These are phyloP conservation scores for Daldinia caldariorum DNA, from an alignment of 495 filamentous ascomycete species.

Conservation along the genomic window DNA sequence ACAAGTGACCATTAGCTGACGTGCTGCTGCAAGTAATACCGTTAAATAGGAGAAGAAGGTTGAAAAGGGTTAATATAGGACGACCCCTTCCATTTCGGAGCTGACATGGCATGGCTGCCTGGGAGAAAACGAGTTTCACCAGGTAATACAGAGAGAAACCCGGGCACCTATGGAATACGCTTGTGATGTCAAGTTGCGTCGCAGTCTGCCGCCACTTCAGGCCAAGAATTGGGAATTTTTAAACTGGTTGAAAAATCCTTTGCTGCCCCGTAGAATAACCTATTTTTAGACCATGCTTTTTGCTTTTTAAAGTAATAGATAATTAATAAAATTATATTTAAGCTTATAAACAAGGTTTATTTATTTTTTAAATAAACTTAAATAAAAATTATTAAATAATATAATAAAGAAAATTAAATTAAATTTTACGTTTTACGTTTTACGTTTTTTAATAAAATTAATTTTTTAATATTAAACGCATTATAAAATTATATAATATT, in stretches of 20 bases:
- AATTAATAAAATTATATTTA: no score
- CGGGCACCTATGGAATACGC: not conserved
- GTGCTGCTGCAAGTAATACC: constrained; percentile 41
- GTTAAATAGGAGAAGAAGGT: constrained; percentile 9
- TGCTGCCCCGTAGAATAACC: constrained; percentile 4
- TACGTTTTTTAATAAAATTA: no score
- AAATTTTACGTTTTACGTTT: no score
- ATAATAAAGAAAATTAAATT: no score
- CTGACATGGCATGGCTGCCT: not conserved
- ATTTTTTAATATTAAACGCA: no score
- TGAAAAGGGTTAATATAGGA: not conserved
- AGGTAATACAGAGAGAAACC: constrained; percentile 18
- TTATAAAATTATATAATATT: no score
- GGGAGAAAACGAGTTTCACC: constrained; percentile 1
- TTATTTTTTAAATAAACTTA: no score
- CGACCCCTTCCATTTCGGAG: constrained; percentile 1
- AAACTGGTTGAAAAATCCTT: constrained; percentile 5
- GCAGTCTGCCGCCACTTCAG: constrained; percentile 1
- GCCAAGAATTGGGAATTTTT: constrained; percentile 1
- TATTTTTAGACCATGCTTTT: constrained; percentile 10
- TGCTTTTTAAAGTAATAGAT: no score
- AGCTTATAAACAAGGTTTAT: no score
- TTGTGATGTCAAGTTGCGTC: constrained; percentile 39
- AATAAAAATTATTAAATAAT: no score
- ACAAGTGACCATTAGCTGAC: constrained; percentile 36